These are phyloP conservation scores for Kazachstania viticola DNA, from an alignment of 805 yeast genomes.

Conservation along the genomic window DNA sequence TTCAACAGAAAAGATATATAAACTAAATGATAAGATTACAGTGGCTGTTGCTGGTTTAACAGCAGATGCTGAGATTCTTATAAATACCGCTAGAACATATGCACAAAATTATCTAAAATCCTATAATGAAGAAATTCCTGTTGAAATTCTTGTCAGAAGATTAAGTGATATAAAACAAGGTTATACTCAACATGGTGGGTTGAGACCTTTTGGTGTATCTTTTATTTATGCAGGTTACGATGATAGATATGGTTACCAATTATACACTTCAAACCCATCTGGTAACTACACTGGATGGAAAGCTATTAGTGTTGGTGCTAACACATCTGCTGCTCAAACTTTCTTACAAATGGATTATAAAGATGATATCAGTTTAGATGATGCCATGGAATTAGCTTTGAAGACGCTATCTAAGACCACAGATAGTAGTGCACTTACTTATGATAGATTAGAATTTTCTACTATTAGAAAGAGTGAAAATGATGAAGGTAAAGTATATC, in stretches of 20 bases:
- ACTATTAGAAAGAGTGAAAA: slow-evolving; percentile 44
- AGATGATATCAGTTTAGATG: slow-evolving; percentile 59
- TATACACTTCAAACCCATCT: slow-evolving; percentile 91
- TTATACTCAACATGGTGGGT: slow-evolving; percentile 96
- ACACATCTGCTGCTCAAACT: slow-evolving; percentile 93
- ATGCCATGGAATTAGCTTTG: slow-evolving; percentile 78
- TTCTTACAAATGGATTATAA: slow-evolving; percentile 89
- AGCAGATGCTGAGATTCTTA: slow-evolving; percentile 87
- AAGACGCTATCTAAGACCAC: slow-evolving; percentile 90
- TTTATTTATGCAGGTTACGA: slow-evolving; percentile 94
- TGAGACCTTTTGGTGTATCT: slow-evolving; percentile 96
- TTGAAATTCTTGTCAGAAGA: slow-evolving; percentile 76
- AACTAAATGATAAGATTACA: slow-evolving; percentile 67
- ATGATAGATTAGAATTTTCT: slow-evolving; percentile 89
- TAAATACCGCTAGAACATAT: slow-evolving; percentile 71
- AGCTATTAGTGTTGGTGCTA: slow-evolving; percentile 94
- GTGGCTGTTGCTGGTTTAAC: slow-evolving; percentile 98
- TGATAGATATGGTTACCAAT: slow-evolving; percentile 78
- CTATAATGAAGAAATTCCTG: slow-evolving; percentile 89
- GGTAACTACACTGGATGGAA: slow-evolving; percentile 99
- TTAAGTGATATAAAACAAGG: slow-evolving; percentile 94
- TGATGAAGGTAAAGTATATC: slow-evolving; percentile 45
- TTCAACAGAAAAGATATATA: slow-evolving; percentile 84
- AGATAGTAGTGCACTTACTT: slow-evolving; percentile 73
- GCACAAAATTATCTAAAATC: slow-evolving; percentile 81